Base-by-base conservation (phyloP, 768 basidiomycete species). In the Rhodotorula toruloides region DNA sequence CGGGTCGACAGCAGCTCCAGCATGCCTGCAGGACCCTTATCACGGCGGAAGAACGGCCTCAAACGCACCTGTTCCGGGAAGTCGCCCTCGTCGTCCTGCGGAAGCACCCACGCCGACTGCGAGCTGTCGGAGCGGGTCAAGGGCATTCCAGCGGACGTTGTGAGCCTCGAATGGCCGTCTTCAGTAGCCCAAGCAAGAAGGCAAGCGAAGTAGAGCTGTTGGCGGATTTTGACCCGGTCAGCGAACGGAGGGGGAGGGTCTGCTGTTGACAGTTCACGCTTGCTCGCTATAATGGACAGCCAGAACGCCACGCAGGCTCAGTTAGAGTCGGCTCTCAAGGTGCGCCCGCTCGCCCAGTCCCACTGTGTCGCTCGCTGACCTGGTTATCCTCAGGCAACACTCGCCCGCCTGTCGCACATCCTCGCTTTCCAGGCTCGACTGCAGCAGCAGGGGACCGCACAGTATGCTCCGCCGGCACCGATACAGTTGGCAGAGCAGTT, bases 381-480 rank as follows among this genome's bases (percentile, higher is more conserved):
- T 22, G 12, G 47, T n/a, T 25, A 22, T 29, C 49, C 2, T 2
- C 60, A 67, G 66, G 34, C 61, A 0, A 67, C 66, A 5, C 55
- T 50, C 22, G 34, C 53, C 31, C 29, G 63, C 11, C 56, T 67
- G 9, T 61, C 66, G 13, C 60, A 46, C 50, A 50, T 67, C 47
- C 52, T 67, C 50, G 66, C 66, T 3, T 67, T 62, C 52, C 56
- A 54, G 34, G 42, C 56, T 1, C 50, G 53, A 10, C n/a, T 67
- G 16, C 56, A 62, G 8, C 44, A 47, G 10, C 44, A 53, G 1
- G 61, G 66, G 9, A 56, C 48, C 2, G n/a, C 52, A 0, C 34
- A 54, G 1, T 67, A 62, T 22, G 59, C 54, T 16, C 43, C 17
- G 3, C 25, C 53, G 1, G 39, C 43, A 1, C 31, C 56, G 3